Evolutionary conservation across 1,284 basidiomycete species (phyloP).

Genomic region (Moesziomyces aphidis): DNA sequence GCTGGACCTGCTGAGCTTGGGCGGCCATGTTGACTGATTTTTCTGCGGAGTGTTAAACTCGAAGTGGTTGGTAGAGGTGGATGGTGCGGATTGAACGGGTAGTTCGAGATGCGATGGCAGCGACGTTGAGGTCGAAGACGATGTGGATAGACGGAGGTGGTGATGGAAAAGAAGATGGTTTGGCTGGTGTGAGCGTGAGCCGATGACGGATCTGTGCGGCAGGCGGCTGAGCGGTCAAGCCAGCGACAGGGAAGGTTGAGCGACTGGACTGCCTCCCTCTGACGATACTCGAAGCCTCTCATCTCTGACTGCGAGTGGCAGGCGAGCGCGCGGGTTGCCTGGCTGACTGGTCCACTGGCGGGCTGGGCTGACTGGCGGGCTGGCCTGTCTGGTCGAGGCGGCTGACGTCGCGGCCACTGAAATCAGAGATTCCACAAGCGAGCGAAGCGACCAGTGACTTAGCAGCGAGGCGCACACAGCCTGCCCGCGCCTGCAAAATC

Average conservation of each 20-base stretch:
- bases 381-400: too few relatives aligned
- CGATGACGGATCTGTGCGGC: not conserved
- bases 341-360: not conserved
- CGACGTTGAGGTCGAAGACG: constrained; percentile 16
- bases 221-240: too few relatives aligned
- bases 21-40: constrained; percentile 53
- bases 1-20: constrained; percentile 62
- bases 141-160: constrained; percentile 1
- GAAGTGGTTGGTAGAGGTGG: not conserved
- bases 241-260: not conserved
- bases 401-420: not conserved
- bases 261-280: not conserved
- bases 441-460: too few relatives aligned
- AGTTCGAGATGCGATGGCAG: not conserved
- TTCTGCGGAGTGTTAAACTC: constrained; percentile 7
- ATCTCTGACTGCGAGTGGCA: too few relatives aligned
- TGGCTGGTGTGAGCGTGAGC: not conserved
- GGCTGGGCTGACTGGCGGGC: too few relatives aligned
- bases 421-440: not conserved
- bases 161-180: constrained; percentile 1
- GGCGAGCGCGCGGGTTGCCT: not conserved
- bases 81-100: not conserved
- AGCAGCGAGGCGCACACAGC: not conserved
- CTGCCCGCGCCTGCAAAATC: constrained; percentile 4
- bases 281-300: not conserved